Base-by-base conservation (phyloP, 1,284 basidiomycete genomes). In the Fomitopsis schrenkii region DNA sequence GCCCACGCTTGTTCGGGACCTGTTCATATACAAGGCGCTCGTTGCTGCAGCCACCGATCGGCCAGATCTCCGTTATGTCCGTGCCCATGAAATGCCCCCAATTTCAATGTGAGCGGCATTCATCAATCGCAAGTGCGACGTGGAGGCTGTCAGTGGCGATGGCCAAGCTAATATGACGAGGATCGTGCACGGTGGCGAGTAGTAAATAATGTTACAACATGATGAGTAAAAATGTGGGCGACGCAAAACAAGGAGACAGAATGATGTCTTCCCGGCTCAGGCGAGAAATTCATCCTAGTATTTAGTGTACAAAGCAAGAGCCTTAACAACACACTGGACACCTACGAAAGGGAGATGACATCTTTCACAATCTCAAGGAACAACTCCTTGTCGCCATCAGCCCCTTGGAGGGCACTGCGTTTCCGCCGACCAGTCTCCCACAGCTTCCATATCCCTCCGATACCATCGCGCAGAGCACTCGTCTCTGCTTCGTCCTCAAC, bases 361-460 rank as follows among this genome's bases (percentile, higher is more conserved):
- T 69, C 65, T 57, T 62, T 63, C 5, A 71, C 73, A 28, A 71
- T 63, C 56, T 68, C 63, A 45, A 74, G 28, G 55, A 75, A 75
- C 28, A 66, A 57, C 19, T 64, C 66, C 59, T 61, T 65, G 33
- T 60, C 63, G 46, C 62, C 65, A 15, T 61, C 62, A 35, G 46
- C 26, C 19, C 55, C 46, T 44, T 15, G 42, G 17, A 28, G 7
- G 3, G 22, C 58, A 42, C 44, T 58, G 10, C 38, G 48, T 60
- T 62, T 63, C 64, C 64, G 58, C 42, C 57, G 71, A 9, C 72
- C 68, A 52, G 72, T 64, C 62, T 74, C 80, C 84, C 85, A 88
- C 30, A 87, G 73, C 17, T 69, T 73, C 69, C 81, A 86, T 35
- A 86, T 65, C 8, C 81, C 80, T 45, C 76, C 76, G 52, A 87